phyloP scores from a whole-genome alignment of 805 yeast genomes.

The Tetrapisispora iriomotensis region DNA sequence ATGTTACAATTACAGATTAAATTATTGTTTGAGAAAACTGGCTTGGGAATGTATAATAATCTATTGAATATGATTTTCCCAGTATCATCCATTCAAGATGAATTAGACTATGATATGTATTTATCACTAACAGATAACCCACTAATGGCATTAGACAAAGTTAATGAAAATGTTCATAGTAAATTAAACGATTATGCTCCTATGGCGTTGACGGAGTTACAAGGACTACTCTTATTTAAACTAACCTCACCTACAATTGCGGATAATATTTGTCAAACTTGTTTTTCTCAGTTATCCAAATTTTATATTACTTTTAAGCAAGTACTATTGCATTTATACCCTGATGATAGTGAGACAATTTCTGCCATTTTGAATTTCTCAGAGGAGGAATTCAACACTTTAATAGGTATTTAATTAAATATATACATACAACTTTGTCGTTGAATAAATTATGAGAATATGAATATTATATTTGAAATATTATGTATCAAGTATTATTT shows the following conservation, averaged over 20 bases:
- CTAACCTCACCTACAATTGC: conserved; percentile 56
- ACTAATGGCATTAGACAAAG: conserved; percentile 33
- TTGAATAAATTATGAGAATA: too few species aligned
- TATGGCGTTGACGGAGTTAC: conserved; percentile 49
- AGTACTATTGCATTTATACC: conserved; percentile 29
- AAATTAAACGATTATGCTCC: conserved; percentile 39
- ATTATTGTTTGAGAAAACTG: conserved; percentile 41
- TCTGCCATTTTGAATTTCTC: conserved; percentile 20
- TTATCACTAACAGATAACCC: conserved; percentile 55
- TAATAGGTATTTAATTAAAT: conserved; percentile 73
- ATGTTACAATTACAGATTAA: conserved; percentile 39
- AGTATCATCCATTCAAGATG: conserved; percentile 38
- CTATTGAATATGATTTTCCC: conserved; percentile 66
- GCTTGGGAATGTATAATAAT: conserved; percentile 50
- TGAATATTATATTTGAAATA: not conserved
- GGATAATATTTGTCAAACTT: conserved; percentile 42
- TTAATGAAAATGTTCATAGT: conserved; percentile 38
- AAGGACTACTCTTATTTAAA: conserved; percentile 44
- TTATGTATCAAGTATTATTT: not conserved
- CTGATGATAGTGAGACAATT: conserved; percentile 17
- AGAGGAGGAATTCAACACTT: conserved; percentile 47
- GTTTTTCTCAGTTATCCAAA: conserved; percentile 40
- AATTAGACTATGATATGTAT: conserved; percentile 53
- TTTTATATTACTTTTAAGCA: conserved; percentile 32
- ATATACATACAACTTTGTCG: too few species aligned